These are phyloP conservation scores for Pontederia paniculata DNA, from an alignment of 176 grass and related monocot genomes.

Conservation along the genomic window DNA sequence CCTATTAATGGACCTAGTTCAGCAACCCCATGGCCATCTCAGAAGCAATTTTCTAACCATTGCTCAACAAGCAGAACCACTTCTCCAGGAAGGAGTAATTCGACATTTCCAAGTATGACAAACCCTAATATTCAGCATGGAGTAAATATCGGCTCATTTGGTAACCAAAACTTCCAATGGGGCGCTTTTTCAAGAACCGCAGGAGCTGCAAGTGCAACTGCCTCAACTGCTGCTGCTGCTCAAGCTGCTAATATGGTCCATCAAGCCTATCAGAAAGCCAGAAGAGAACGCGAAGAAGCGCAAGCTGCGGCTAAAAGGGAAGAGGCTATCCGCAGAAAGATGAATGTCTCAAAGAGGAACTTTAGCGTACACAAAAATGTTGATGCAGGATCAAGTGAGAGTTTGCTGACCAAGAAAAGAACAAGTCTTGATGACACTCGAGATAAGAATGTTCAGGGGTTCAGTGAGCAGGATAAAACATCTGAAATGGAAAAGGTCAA, in stretches of 20 bases:
- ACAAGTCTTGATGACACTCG: not conserved
- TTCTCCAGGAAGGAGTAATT: slow-evolving; percentile 2
- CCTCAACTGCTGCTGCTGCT: slow-evolving; percentile 28
- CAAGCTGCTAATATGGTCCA: slow-evolving; percentile 26
- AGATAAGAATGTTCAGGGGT: slow-evolving; percentile 14
- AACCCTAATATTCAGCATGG: slow-evolving; percentile 14
- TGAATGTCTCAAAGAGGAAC: slow-evolving; percentile 15
- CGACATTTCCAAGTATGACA: slow-evolving; percentile 6
- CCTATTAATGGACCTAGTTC: slow-evolving; percentile 3
- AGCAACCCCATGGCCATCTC: not conserved
- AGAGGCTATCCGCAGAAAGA: slow-evolving; percentile 7
- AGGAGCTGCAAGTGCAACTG: slow-evolving; percentile 51
- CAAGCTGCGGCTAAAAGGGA: slow-evolving; percentile 18
- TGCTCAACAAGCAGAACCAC: not conserved
- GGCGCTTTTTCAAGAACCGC: slow-evolving; percentile 24
- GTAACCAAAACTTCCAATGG: slow-evolving; percentile 18
- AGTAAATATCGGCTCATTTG: slow-evolving; percentile 15
- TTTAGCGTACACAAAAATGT: slow-evolving; percentile 16
- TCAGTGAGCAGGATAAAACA: not conserved
- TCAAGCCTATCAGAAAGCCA: slow-evolving; percentile 23
- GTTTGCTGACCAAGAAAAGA: slow-evolving; percentile 31
- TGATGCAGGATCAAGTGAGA: slow-evolving; percentile 26
- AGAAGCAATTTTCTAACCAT: slow-evolving; percentile 4
- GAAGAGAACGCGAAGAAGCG: slow-evolving; percentile 15
- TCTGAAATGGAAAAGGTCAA: slow-evolving; percentile 24